Evolutionary conservation across 805 yeast genomes (phyloP), one percentile per base, ranked within the genome.

Genomic region (Scheffersomyces spartinae): DNA sequence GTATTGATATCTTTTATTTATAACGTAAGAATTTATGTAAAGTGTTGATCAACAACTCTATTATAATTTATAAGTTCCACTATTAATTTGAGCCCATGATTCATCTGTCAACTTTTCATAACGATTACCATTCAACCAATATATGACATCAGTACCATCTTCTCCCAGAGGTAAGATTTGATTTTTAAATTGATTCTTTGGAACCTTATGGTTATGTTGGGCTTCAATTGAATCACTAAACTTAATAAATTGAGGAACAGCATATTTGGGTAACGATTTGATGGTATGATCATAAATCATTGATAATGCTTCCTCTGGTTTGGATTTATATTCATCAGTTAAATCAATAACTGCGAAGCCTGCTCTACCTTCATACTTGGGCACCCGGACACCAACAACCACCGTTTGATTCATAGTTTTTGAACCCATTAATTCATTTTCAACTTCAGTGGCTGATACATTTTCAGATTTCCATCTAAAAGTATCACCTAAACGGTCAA

Each of bases 401-500:
- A 83, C 85, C 8, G 77, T 71, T 33, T 78, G 83, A 32, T 66
- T 64, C 24, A 79, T 56, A 4, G 49, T 49, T 23, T 51, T 43
- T 4, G 64, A 53, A 5, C 60, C 59, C 51, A 68, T 63, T 15
- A 81, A 51, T 44, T 74, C 76, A 43, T 77, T 80, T 46, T 88
- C 96, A 20, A 86, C 95, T 55, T 86, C 96, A 17, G 86, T 76
- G 9, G 96, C 85, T 10, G 91, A 74, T 7, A 88, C 95, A 49
- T 86, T 86, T 55, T 86, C 97, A 2, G 94, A 79, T 55, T 84
- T 88, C 97, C 97, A 86, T 40, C 97, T 66, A 59, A 81, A 86
- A 0, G 96, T 88, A 45, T 86, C 97, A 21, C 97, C 97, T 43
- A 88, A 55, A 43, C 97, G 64, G 58, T 86, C 97, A 23, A 85